A percentile compares a stretch with the other conserved stretches of the same genome.
These are phyloP conservation scores for Pythium rhizo-oryzae DNA, from an alignment of 352 stramenopile species.

Conservation along the genomic window DNA sequence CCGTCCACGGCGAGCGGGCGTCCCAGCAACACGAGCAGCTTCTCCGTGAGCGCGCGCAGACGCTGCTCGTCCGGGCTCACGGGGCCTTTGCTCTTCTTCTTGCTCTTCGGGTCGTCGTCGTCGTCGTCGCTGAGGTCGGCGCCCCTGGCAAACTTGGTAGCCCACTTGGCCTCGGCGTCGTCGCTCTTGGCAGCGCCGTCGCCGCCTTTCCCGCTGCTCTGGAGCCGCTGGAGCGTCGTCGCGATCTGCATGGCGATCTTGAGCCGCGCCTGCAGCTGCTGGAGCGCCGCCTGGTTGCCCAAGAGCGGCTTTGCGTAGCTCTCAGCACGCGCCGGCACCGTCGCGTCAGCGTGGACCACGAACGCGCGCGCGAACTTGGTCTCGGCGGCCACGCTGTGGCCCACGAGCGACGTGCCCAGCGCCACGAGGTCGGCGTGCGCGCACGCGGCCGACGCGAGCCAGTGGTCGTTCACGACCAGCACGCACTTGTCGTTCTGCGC, in stretches of 20 bases:
- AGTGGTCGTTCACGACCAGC: conserved; percentile 67
- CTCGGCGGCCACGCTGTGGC: conserved; percentile 3
- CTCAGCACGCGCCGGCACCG: conserved; percentile 16
- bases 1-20: conserved; percentile 17
- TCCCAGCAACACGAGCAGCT: conserved; percentile 63
- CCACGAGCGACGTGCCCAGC: conserved; percentile 23
- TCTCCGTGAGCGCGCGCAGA: conserved; percentile 69
- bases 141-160: conserved; percentile 52
- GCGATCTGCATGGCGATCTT: conserved; percentile 65
- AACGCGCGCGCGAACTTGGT: conserved; percentile 46
- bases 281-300: conserved; percentile 23
- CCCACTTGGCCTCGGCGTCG: conserved; percentile 61
- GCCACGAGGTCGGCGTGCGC: conserved; percentile 43
- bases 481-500: conserved; percentile 36
- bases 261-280: conserved; percentile 52
- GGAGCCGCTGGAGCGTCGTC: conserved; percentile 48
- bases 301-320: conserved; percentile 36
- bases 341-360: conserved; percentile 17
- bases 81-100: conserved; percentile 45
- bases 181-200: conserved; percentile 17
- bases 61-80: conserved; percentile 69
- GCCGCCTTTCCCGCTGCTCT: conserved; percentile 2
- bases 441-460: conserved; percentile 37
- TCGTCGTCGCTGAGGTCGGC: conserved; percentile 55
- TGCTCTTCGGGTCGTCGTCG: conserved; percentile 30